Percentiles rank a stretch among this genome's conserved stretches.
phyloP scores from a whole-genome alignment of 2,329 filamentous ascomycete species.

The Thelonectria discophora region DNA sequence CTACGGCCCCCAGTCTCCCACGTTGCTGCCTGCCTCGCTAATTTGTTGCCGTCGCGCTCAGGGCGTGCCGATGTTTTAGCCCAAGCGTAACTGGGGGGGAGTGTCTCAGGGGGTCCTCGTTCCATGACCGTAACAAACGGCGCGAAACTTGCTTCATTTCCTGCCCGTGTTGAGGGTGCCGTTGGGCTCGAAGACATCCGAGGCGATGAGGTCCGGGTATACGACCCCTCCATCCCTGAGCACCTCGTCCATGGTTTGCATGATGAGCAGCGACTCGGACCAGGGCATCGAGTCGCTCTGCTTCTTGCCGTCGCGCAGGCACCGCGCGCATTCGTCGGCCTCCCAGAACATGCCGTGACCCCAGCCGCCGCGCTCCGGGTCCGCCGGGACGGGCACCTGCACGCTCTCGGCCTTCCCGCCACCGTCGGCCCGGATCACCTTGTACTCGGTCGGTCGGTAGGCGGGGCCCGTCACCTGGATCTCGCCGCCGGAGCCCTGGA shows the following conservation, averaged over 20 bases:
- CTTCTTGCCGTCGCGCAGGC: constrained; percentile 77
- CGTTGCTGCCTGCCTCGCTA: constrained; percentile 22
- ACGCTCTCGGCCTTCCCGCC: constrained; percentile 60
- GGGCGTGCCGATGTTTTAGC: not conserved
- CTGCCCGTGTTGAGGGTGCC: constrained; percentile 69
- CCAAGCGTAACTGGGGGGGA: not conserved
- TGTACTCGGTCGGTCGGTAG: constrained; percentile 73
- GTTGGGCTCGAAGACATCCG: constrained; percentile 65
- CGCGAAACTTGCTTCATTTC: constrained; percentile 34
- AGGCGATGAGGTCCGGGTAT: constrained; percentile 66
- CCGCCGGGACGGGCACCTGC: constrained; percentile 62
- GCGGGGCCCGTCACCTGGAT: constrained; percentile 80
- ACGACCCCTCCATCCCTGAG: constrained; percentile 62
- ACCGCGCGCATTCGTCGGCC: constrained; percentile 80
- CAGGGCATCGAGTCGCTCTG: constrained; percentile 77
- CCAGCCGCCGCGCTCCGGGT: constrained; percentile 56
- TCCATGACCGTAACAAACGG: constrained; percentile 6
- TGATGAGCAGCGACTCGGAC: constrained; percentile 83
- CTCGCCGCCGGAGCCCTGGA: constrained; percentile 83
- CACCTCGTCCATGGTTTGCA: constrained; percentile 74
- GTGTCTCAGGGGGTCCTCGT: too few relatives aligned
- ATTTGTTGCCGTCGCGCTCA: constrained; percentile 3
- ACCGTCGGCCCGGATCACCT: constrained; percentile 64
- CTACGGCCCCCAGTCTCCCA: constrained; percentile 14
- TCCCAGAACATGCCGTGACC: constrained; percentile 93